Conservation (phyloP, 371 early-diverging fungal species). For the Mortierella sp. region DNA sequence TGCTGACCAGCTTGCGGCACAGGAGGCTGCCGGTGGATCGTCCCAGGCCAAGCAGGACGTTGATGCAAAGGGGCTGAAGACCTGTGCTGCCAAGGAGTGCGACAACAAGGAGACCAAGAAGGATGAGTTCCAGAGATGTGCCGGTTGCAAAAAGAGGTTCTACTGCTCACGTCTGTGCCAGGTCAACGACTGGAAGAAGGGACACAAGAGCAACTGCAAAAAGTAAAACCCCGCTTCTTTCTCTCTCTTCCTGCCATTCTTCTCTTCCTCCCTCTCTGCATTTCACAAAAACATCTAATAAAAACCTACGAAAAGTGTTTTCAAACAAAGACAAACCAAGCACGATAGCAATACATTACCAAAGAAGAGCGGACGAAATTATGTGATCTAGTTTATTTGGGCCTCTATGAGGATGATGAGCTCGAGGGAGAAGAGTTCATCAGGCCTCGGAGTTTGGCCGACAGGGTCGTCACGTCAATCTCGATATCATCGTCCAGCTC, state of each 20-base stretch:
- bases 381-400: slow-evolving; percentile 9
- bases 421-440: slow-evolving; percentile 19
- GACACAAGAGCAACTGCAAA: slow-evolving; percentile 68
- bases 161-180: slow-evolving; percentile 75
- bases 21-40: slow-evolving; percentile 57
- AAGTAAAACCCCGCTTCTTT: too few relatives aligned
- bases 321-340: not conserved
- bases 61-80: slow-evolving; percentile 61
- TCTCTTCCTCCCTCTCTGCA: not conserved
- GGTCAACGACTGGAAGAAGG: slow-evolving; percentile 72
- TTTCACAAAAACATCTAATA: slow-evolving; percentile 5
- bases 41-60: slow-evolving; percentile 58
- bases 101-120: slow-evolving; percentile 65
- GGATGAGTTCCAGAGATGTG: slow-evolving; percentile 70
- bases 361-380: not conserved
- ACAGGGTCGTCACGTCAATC: slow-evolving; percentile 46
- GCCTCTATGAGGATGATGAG: not conserved
- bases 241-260: too few relatives aligned
- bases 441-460: slow-evolving; percentile 38
- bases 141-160: slow-evolving; percentile 66
- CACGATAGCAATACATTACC: not conserved
- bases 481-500: slow-evolving; percentile 49
- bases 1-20: slow-evolving; percentile 60
- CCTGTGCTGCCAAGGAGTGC: slow-evolving; percentile 63
- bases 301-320: slow-evolving; percentile 7